phyloP scores from a whole-genome alignment of 108 stramenopile genomes.

The Nitzschia palea region DNA sequence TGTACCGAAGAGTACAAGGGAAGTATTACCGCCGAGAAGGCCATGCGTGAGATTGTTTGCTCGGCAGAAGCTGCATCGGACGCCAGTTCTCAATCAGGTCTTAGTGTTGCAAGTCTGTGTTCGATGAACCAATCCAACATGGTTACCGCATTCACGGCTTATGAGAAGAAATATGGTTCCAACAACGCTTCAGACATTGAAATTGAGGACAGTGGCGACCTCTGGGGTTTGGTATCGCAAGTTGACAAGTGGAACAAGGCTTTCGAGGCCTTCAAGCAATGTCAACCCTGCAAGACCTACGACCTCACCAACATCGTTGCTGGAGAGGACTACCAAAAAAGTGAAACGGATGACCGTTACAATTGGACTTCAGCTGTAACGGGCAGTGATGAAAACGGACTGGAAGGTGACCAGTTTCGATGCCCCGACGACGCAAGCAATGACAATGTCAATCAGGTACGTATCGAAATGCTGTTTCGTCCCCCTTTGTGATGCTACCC shows the following conservation, averaged over 20 bases:
- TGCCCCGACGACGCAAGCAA: constrained; percentile 62
- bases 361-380: too few relatives aligned
- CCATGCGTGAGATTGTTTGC: constrained; percentile 35
- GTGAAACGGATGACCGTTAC: constrained; percentile 33
- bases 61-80: not conserved
- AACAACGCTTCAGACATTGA: not conserved
- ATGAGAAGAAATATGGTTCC: not conserved
- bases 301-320: constrained; percentile 34
- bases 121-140: too few relatives aligned
- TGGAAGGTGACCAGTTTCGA: constrained; percentile 25
- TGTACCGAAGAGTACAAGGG: constrained; percentile 47
- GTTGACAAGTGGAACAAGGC: constrained; percentile 34
- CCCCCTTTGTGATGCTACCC: not conserved
- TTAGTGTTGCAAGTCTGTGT: too few relatives aligned
- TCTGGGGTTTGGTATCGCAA: constrained; percentile 11
- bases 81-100: not conserved
- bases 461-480: not conserved
- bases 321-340: constrained; percentile 21
- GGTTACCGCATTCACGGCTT: not conserved
- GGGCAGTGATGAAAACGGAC: constrained; percentile 34
- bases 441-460: constrained; percentile 65
- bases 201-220: constrained; percentile 17
- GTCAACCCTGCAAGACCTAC: constrained; percentile 58
- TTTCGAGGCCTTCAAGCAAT: constrained; percentile 49
- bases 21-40: constrained; percentile 26